phyloP scores from a whole-genome alignment of 1,284 basidiomycete genomes.

The Singerocomus rubriflavus region DNA sequence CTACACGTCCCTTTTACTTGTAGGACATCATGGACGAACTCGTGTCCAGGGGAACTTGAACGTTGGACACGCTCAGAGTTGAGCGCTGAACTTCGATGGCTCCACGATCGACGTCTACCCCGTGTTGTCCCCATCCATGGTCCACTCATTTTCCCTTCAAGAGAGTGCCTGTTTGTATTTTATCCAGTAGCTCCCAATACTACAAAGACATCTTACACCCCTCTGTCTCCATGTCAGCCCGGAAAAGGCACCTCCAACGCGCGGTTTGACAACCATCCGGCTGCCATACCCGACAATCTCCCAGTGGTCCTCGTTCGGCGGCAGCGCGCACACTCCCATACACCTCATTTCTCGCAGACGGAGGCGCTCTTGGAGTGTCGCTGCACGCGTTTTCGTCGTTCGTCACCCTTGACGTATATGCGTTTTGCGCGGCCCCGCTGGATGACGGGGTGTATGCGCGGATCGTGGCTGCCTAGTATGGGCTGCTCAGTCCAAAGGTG shows the following conservation, averaged over 20 bases:
- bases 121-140: conserved; percentile 1
- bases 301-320: background rate
- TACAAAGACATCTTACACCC: conserved; percentile 2
- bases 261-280: conserved; percentile 1
- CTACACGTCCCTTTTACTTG: too few relatives aligned
- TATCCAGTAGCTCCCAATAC: conserved; percentile 7
- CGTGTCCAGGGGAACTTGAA: too few relatives aligned
- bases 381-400: conserved; percentile 12
- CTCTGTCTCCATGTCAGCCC: conserved; percentile 10
- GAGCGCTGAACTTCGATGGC: too few relatives aligned
- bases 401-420: conserved; percentile 4
- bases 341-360: background rate
- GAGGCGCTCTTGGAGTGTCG: background rate
- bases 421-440: conserved; percentile 7
- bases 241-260: too few relatives aligned
- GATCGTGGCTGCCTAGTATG: conserved; percentile 12
- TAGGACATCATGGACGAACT: too few relatives aligned
- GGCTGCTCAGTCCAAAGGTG: conserved; percentile 9
- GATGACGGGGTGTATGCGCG: conserved; percentile 15
- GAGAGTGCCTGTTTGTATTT: conserved; percentile 4
- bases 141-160: conserved; percentile 8
- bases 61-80: background rate
- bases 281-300: conserved; percentile 6
- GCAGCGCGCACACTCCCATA: too few relatives aligned
- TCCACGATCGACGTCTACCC: too few relatives aligned